Percentiles rank a stretch among this genome's conserved stretches.
Conservation (phyloP, 2,329 filamentous ascomycete genomes). For the Pseudocercospora musae region DNA sequence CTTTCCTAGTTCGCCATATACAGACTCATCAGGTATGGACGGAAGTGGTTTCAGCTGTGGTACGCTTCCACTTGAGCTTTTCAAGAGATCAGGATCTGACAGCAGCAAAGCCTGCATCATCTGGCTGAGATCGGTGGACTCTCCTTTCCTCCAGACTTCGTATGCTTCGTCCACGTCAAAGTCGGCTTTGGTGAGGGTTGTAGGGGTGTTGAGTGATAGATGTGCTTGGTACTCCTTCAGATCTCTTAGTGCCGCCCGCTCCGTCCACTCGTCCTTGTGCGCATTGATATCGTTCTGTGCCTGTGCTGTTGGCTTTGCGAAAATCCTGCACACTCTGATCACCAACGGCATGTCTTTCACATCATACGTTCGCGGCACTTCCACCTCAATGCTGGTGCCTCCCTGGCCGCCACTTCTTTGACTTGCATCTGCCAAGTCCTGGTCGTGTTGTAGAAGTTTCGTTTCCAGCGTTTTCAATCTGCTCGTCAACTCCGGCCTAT, state of each 20-base stretch:
- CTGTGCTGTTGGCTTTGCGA: conserved; percentile 72
- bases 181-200: conserved; percentile 75
- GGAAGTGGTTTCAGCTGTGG: conserved; percentile 28
- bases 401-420: conserved; percentile 57
- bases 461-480: conserved; percentile 80
- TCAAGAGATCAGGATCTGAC: conserved; percentile 79
- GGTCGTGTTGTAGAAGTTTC: conserved; percentile 90
- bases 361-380: conserved; percentile 81
- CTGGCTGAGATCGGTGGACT: conserved; percentile 79
- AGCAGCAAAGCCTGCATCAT: conserved; percentile 91
- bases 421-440: conserved; percentile 69
- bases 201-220: conserved; percentile 73
- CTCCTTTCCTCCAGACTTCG: conserved; percentile 85
- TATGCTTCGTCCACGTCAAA: conserved; percentile 89
- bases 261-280: conserved; percentile 79
- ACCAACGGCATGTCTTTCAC: conserved; percentile 97
- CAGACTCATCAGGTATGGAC: conserved; percentile 25
- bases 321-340: conserved; percentile 79
- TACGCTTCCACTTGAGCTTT: conserved; percentile 55
- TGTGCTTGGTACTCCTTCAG: conserved; percentile 91
- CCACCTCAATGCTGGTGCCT: conserved; percentile 71
- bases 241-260: conserved; percentile 84
- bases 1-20: conserved; percentile 44
- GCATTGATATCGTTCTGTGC: conserved; percentile 85
- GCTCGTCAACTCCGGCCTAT: conserved; percentile 77